These are phyloP conservation scores for Sclerotinia minor DNA, from an alignment of 2,329 filamentous ascomycete species.

Conservation along the genomic window DNA sequence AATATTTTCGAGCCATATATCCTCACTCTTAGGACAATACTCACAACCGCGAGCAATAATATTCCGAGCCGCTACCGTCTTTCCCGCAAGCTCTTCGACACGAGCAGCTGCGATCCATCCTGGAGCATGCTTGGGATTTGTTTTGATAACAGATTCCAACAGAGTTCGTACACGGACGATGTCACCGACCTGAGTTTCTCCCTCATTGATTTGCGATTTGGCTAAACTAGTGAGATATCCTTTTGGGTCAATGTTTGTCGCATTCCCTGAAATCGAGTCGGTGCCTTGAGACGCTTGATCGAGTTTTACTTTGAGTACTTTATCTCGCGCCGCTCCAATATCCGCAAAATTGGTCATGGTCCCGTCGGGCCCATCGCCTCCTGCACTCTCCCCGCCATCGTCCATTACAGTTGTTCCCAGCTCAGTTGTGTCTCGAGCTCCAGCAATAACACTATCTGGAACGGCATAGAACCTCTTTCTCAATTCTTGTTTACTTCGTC, in stretches of 20 bases:
- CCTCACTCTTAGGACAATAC: conserved; percentile 89
- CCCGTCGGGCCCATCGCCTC: conserved; percentile 57
- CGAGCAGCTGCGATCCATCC: conserved; percentile 95
- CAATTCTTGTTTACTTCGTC: conserved; percentile 78
- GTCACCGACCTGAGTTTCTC: conserved; percentile 85
- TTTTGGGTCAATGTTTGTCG: conserved; percentile 90
- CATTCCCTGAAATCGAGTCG: conserved; percentile 71
- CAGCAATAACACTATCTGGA: conserved; percentile 90
- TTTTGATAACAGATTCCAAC: conserved; percentile 95
- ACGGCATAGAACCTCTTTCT: conserved; percentile 92
- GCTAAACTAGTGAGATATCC: conserved; percentile 92
- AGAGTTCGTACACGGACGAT: conserved; percentile 91
- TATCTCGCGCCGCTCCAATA: conserved; percentile 93
- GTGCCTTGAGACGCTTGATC: conserved; percentile 80
- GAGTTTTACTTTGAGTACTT: conserved; percentile 89
- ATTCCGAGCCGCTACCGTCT: conserved; percentile 83
- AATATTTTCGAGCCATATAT: conserved; percentile 95
- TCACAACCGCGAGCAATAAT: conserved; percentile 86
- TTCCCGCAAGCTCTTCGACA: conserved; percentile 88
- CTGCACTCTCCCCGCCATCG: conserved; percentile 61
- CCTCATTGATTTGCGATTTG: conserved; percentile 75
- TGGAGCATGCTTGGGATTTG: conserved; percentile 90
- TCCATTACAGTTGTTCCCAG: conserved; percentile 87
- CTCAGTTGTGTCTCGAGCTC: conserved; percentile 76
- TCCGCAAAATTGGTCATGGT: conserved; percentile 98